phyloP scores from a whole-genome alignment of 805 yeast species.

The Barnettozyma salicaria region DNA sequence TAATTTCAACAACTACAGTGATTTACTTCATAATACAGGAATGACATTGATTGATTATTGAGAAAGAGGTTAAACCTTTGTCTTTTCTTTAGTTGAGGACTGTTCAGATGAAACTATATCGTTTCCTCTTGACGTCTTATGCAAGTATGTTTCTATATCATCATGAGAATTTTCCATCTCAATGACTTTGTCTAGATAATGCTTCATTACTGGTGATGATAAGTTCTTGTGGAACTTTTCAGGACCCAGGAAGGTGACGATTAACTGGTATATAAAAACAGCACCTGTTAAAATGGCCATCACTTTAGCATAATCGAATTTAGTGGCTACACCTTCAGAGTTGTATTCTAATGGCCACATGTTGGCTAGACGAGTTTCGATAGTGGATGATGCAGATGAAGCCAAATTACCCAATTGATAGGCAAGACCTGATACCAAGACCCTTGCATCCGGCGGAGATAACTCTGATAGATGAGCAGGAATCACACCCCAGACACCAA shows the following conservation, averaged over 20 bases:
- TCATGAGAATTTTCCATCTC: conserved; percentile 13
- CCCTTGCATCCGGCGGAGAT: conserved; percentile 58
- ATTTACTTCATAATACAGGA: too few relatives aligned
- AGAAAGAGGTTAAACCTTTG: not conserved
- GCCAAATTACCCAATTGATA: conserved; percentile 73
- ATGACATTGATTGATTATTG: too few relatives aligned
- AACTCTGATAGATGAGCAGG: conserved; percentile 64
- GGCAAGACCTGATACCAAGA: conserved; percentile 55
- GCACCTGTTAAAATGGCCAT: conserved; percentile 68
- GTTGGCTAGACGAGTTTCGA: conserved; percentile 58
- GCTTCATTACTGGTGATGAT: conserved; percentile 28
- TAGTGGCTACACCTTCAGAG: conserved; percentile 26
- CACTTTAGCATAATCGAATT: conserved; percentile 54
- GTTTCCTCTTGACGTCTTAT: not conserved
- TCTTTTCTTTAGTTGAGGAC: conserved; percentile 2
- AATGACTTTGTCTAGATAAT: conserved; percentile 25
- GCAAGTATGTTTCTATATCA: conserved; percentile 4
- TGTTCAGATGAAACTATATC: not conserved
- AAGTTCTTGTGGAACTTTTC: conserved; percentile 41
- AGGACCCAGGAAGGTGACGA: conserved; percentile 50
- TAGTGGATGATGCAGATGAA: conserved; percentile 65
- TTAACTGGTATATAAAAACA: conserved; percentile 47
- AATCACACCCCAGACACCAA: conserved; percentile 71
- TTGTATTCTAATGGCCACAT: conserved; percentile 45
- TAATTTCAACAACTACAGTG: too few relatives aligned